These are phyloP conservation scores for Sordariomycetes sp. DNA, from an alignment of 2,329 filamentous ascomycete genomes.

Conservation along the genomic window DNA sequence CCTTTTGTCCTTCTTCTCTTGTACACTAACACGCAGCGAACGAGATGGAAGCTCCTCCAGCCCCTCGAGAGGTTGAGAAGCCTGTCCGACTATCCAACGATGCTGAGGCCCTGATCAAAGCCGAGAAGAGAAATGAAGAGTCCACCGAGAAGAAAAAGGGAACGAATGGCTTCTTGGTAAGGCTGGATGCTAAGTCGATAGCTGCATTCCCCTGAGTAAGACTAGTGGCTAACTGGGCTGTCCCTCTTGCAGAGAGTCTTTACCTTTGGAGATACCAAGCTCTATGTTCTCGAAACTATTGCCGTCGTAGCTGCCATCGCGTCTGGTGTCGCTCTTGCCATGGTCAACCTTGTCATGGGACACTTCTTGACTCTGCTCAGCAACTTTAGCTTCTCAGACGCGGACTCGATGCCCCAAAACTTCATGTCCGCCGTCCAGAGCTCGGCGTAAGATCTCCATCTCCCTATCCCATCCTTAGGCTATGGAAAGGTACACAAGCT, in stretches of 20 bases:
- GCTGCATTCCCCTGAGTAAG: background rate
- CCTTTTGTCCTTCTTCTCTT: background rate
- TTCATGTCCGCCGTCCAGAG: constrained; percentile 9
- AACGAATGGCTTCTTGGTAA: background rate
- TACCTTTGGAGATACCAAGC: constrained; percentile 8
- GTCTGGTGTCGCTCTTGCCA: constrained; percentile 14
- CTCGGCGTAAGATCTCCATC: background rate
- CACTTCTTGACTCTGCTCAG: constrained; percentile 13
- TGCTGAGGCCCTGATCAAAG: background rate
- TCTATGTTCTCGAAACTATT: constrained; percentile 13
- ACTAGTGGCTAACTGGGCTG: background rate
- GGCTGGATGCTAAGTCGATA: background rate
- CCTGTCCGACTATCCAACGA: background rate
- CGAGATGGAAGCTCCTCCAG: background rate
- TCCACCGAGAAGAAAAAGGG: background rate
- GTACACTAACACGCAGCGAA: background rate
- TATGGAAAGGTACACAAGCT: background rate
- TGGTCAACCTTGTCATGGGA: constrained; percentile 16
- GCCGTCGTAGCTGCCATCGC: constrained; percentile 11
- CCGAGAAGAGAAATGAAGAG: background rate
- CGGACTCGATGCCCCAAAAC: constrained; percentile 5
- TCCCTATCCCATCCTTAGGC: background rate
- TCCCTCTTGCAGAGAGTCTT: constrained; percentile 11
- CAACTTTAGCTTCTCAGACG: constrained; percentile 6
- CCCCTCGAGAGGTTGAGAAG: background rate